phyloP scores from a whole-genome alignment of 768 basidiomycete genomes.

The Lactarius hengduanensis region DNA sequence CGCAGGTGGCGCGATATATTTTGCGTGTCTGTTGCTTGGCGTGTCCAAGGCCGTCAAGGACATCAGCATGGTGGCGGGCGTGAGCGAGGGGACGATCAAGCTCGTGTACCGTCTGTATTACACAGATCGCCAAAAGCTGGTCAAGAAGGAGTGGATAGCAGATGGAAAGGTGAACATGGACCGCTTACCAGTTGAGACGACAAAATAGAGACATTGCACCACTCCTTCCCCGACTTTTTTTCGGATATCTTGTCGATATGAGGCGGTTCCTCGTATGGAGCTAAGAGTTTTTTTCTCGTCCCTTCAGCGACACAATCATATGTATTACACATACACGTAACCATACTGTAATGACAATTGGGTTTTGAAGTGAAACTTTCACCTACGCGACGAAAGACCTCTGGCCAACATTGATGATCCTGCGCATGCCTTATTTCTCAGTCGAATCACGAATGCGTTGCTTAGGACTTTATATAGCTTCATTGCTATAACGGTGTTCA shows the following conservation, averaged over 20 bases:
- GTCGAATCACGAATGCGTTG: no score
- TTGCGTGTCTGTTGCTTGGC: slow-evolving; percentile 81
- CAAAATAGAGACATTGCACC: slow-evolving; percentile 15
- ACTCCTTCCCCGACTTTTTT: background rate
- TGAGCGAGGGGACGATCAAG: slow-evolving; percentile 95
- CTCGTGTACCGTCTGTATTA: slow-evolving; percentile 62
- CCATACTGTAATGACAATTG: background rate
- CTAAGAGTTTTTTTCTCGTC: background rate
- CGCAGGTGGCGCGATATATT: slow-evolving; percentile 95
- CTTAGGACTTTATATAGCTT: no score
- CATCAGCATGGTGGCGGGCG: slow-evolving; percentile 87
- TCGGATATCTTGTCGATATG: background rate
- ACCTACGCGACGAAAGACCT: no score
- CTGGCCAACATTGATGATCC: no score
- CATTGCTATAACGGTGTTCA: no score
- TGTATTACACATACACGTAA: slow-evolving; percentile 4
- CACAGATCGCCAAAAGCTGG: slow-evolving; percentile 68
- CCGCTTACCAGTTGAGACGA: slow-evolving; percentile 37
- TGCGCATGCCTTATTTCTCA: no score
- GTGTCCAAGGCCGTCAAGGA: slow-evolving; percentile 75
- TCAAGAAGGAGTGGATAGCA: slow-evolving; percentile 84
- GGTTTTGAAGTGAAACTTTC: background rate
- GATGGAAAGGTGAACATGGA: slow-evolving; percentile 63
- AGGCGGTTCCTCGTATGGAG: background rate
- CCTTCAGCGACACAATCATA: background rate